These are phyloP conservation scores for Neurospora sp. DNA, from an alignment of 495 filamentous ascomycete genomes.

Conservation along the genomic window DNA sequence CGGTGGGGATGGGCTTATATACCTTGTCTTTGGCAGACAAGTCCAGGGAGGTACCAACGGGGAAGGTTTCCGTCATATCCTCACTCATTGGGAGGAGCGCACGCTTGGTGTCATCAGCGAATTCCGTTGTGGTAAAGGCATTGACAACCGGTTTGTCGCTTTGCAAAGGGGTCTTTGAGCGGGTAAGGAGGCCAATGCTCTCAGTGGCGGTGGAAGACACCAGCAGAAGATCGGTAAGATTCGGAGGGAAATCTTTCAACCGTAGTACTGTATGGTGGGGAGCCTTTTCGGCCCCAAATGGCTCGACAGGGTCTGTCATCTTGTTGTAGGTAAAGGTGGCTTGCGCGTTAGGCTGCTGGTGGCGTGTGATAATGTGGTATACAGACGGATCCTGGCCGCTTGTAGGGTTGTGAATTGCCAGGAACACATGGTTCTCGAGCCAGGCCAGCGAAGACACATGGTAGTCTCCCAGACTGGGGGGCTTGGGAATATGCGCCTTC, in stretches of 20 bases:
- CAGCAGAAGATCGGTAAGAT: constrained; percentile 67
- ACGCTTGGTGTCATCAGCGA: constrained; percentile 66
- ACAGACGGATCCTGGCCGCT: constrained; percentile 46
- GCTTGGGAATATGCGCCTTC: constrained; percentile 69
- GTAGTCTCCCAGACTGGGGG: constrained; percentile 56
- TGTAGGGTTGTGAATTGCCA: constrained; percentile 60
- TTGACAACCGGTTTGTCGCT: constrained; percentile 48
- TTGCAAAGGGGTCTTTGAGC: constrained; percentile 55
- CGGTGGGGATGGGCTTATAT: constrained; percentile 61
- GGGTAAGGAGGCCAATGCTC: constrained; percentile 68
- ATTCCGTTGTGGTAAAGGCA: constrained; percentile 61
- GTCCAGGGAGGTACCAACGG: constrained; percentile 74
- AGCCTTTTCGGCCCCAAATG: constrained; percentile 53
- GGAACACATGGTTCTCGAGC: constrained; percentile 81
- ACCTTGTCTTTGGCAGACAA: constrained; percentile 73
- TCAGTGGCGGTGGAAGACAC: constrained; percentile 67
- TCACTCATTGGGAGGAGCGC: constrained; percentile 63
- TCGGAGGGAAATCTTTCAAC: constrained; percentile 66
- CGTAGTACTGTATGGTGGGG: constrained; percentile 69
- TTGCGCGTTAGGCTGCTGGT: constrained; percentile 29
- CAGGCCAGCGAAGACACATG: constrained; percentile 78
- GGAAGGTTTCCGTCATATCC: constrained; percentile 56
- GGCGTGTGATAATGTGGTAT: constrained; percentile 66
- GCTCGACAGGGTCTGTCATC: constrained; percentile 58
- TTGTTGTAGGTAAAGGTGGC: constrained; percentile 56